Conservation (phyloP, 768 basidiomycete species). For the Tremella mesenterica region DNA sequence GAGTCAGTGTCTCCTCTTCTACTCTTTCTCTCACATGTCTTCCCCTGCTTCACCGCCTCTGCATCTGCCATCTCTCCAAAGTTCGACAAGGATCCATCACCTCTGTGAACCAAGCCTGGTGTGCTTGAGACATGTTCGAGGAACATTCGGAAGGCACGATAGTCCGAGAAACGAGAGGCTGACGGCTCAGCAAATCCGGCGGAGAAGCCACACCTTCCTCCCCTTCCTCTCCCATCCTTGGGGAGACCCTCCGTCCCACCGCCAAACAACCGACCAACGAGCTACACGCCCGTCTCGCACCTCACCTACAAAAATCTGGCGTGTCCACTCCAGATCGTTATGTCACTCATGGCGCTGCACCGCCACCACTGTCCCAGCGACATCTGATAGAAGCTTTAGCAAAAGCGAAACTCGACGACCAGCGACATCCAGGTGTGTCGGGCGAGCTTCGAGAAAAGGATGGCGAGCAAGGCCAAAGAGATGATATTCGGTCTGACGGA, state of each 20-base stretch:
- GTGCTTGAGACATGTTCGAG: too few species aligned
- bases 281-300: conserved; percentile 18
- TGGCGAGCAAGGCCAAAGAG: conserved; percentile 51
- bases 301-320: conserved; percentile 35
- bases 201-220: conserved; percentile 45
- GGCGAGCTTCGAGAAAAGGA: too few species aligned
- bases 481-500: conserved; percentile 50
- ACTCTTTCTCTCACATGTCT: not conserved
- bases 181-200: conserved; percentile 56
- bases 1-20: conserved; percentile 48
- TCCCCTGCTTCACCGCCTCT: not conserved
- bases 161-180: too few species aligned
- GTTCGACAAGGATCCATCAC: too few species aligned
- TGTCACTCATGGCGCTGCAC: conserved; percentile 29
- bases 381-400: conserved; percentile 40
- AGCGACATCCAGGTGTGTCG: too few species aligned
- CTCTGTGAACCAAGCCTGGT: too few species aligned
- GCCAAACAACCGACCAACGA: conserved; percentile 1
- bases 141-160: too few species aligned
- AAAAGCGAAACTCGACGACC: conserved; percentile 34
- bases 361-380: conserved; percentile 37
- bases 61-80: too few species aligned
- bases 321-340: conserved; percentile 45
- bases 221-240: conserved; percentile 15
- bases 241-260: conserved; percentile 4